Base-by-base conservation (phyloP, 192 early-diverging fungal species). In the Cladochytrium replicatum region DNA sequence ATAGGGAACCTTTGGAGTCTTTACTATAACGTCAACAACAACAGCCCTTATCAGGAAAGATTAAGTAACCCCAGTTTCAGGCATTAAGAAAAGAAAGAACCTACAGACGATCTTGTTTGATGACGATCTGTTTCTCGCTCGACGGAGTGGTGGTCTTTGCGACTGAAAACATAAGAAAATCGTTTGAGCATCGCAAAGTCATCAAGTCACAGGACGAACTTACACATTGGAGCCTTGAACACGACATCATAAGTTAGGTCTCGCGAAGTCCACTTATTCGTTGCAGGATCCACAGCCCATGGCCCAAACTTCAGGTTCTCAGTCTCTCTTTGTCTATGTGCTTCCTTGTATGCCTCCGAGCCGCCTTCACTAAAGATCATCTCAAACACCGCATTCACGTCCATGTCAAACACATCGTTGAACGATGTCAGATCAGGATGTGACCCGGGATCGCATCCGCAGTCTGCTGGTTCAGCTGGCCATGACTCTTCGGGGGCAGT, bases 1-100 rank as follows among this genome's bases (percentile, higher is more conserved):
- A 54, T 61, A 62, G 5, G 60, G 60, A 17, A 37, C 47, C 38
- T 62, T 62, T 13, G 60, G 60, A 11, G 60, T 62, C 4, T 32
- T 19, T 4, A 46, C 34, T 24, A 21, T 34, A 19, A 38, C 19
- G 23, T 62, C 58, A 19, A 62, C 57, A 15, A 62, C 58, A 42
- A 51, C 49, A 0, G 32, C 41, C 22, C 43, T 13, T n/a, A n/a
- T n/a, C n/a, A n/a, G n/a, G n/a, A n/a, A 44, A 11, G 13, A 44
- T 13, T 44, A 26, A 44, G 13, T 37, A 17, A 37, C 17, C 13
- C 34, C 13, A 37, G 17, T 13, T 13, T 37, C 34, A 37, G 34
- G 17, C 34, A 17, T 13, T 37, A 13, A 17, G 13, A 37, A 37
- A 37, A 37, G 17, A 37, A 13, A 17, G 17, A 13, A 37, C 34